Evolutionary conservation across 2,329 filamentous ascomycete species (phyloP), one percentile per base, ranked within the genome.

Genomic region (Botrytis elliptica): DNA sequence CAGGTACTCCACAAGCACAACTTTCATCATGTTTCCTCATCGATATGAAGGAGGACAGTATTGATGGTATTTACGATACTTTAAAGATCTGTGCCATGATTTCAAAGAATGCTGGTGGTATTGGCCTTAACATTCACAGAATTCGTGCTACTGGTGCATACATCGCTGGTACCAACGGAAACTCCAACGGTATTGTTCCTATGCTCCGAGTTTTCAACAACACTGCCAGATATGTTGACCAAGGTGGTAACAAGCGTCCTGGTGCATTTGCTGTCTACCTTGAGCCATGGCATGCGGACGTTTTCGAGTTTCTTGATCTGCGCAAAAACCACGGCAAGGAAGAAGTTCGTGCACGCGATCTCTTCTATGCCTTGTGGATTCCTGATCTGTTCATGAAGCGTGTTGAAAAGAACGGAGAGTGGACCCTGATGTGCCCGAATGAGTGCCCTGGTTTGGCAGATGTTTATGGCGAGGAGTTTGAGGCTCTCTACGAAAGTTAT

Each of bases 201-300:
- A 98, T 99, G 96, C 92, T 99, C 55, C 93, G 96, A 77, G 96
- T 99, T 75, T 99, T 95, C 89, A 98, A 99, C 88, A 98, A 99
- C 88, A 99, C 96, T 76, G 96, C 96, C 75, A 91, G 96, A 84
- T 99, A 99, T 81, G 96, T 99, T 76, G 96, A 99, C 82, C 96
- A 99, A 84, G 96, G 96, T 85, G 96, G 96, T 81, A 99, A 99
- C 89, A 99, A 99, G 90, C 93, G 96, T 73, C 96, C 96, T 44
- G 96, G 96, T 85, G 96, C 96, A 71, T 99, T 99, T 81, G 96
- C 96, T 81, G 97, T 99, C 84, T 99, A 99, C 85, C 89, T 99
- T 25, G 96, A 99, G 89, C 96, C 96, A 70, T 99, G 96, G 96
- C 96, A 99, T 85, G 92, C 95, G 3, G 96, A 99, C 84, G 92